A percentile compares a stretch with the other conserved stretches of the same genome.
Evolutionary conservation across 306 rosid species (phyloP).

Genomic region (Canavalia ensiformis): DNA sequence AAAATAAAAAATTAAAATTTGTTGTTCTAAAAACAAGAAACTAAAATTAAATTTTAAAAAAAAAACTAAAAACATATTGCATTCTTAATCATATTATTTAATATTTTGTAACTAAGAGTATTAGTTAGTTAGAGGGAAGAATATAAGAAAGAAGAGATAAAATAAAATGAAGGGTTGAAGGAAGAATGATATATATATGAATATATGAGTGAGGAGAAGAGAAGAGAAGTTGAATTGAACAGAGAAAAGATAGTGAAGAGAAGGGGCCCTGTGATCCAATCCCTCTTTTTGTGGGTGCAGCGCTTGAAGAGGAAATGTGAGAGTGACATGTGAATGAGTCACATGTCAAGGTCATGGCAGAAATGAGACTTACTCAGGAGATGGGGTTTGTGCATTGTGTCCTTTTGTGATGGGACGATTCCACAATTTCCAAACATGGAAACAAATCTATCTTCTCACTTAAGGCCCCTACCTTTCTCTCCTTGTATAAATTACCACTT

Average conservation of each 20-base stretch:
- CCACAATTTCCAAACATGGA: constrained; percentile 61
- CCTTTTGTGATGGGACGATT: constrained; percentile 83
- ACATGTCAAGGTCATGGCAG: constrained; percentile 68
- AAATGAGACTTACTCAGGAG: constrained; percentile 50
- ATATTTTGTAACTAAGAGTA: neutral
- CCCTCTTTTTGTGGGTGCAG: constrained; percentile 88
- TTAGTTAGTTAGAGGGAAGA: neutral
- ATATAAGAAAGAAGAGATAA: too few species aligned
- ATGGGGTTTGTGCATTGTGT: constrained; percentile 51
- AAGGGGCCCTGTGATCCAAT: constrained; percentile 67
- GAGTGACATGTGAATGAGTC: constrained; percentile 66
- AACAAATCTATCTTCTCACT: constrained; percentile 57
- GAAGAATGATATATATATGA: neutral
- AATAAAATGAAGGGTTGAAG: neutral
- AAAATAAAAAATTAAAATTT: too few species aligned
- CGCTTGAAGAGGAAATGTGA: constrained; percentile 74
- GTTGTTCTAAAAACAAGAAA: too few species aligned
- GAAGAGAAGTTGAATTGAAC: constrained; percentile 50
- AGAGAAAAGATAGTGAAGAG: constrained; percentile 62
- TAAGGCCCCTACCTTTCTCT: constrained; percentile 67
- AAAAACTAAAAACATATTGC: too few species aligned
- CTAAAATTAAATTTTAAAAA: too few species aligned
- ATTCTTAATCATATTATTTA: too few species aligned
- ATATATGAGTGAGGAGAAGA: constrained; percentile 43
- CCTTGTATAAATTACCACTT: constrained; percentile 64